Conservation (phyloP, 495 filamentous ascomycete species). For the Penicillium coffeae region DNA sequence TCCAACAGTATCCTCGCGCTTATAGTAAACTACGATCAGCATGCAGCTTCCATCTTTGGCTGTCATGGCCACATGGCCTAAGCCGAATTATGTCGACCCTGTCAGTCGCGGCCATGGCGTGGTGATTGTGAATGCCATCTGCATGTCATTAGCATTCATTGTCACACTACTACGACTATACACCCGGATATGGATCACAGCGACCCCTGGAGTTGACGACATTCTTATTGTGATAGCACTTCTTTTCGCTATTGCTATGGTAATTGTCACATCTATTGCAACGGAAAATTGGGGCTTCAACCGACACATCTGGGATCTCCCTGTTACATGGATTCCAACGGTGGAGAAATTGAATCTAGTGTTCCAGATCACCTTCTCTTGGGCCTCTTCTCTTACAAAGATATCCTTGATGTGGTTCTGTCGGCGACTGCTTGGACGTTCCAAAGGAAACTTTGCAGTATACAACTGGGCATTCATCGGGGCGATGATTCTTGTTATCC, state of each 20-base stretch:
- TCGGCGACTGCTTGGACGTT: conserved; percentile 45
- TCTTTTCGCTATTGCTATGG: conserved; percentile 39
- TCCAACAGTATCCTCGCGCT: too few species aligned
- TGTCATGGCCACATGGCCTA: conserved; percentile 48
- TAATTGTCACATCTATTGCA: conserved; percentile 37
- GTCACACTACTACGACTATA: conserved; percentile 46
- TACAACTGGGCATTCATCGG: conserved; percentile 42
- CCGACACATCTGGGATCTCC: conserved; percentile 54
- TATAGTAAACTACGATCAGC: conserved; percentile 1
- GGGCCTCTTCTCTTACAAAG: conserved; percentile 52
- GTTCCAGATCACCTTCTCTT: conserved; percentile 51
- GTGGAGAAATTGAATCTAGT: conserved; percentile 46
- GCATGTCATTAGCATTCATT: conserved; percentile 34
- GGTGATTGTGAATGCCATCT: conserved; percentile 39
- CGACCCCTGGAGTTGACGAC: conserved; percentile 48
- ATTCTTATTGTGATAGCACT: conserved; percentile 39
- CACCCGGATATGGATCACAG: conserved; percentile 44
- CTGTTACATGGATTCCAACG: conserved; percentile 26
- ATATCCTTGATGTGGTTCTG: conserved; percentile 57
- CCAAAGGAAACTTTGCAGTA: conserved; percentile 30
- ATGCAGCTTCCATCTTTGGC: conserved; percentile 43
- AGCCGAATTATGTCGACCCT: conserved; percentile 53
- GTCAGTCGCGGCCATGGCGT: conserved; percentile 44
- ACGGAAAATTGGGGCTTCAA: conserved; percentile 49
- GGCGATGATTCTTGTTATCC: conserved; percentile 40